Percentiles rank a stretch among this genome's conserved stretches.
These are phyloP conservation scores for Acidomyces sp. DNA, from an alignment of 495 filamentous ascomycete genomes.

Conservation along the genomic window DNA sequence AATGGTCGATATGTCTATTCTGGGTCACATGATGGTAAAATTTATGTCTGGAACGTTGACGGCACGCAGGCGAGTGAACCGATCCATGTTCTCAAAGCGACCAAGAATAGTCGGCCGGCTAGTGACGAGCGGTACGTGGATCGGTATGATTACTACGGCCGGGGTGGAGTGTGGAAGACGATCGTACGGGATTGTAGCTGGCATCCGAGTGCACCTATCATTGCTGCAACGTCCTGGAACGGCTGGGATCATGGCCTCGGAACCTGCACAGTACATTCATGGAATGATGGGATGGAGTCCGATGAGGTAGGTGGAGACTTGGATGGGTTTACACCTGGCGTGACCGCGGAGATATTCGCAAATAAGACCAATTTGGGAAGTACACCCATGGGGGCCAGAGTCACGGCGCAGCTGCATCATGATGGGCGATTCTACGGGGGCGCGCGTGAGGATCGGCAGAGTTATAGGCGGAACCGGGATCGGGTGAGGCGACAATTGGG, in stretches of 20 bases:
- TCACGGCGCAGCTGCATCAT: slow-evolving; percentile 16
- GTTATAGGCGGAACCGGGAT: too few relatives aligned
- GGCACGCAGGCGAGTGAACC: slow-evolving; percentile 62
- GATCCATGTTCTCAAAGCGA: slow-evolving; percentile 63
- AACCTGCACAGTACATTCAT: slow-evolving; percentile 64
- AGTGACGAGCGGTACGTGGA: slow-evolving; percentile 30
- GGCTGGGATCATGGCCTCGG: slow-evolving; percentile 55
- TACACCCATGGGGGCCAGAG: slow-evolving; percentile 19
- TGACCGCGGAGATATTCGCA: neutral
- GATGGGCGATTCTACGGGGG: slow-evolving; percentile 18
- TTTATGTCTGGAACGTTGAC: slow-evolving; percentile 89
- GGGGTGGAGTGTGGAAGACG: slow-evolving; percentile 49
- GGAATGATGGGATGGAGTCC: slow-evolving; percentile 48
- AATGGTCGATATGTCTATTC: slow-evolving; percentile 88
- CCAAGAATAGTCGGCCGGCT: slow-evolving; percentile 41
- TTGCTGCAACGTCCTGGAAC: slow-evolving; percentile 79
- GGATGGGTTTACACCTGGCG: slow-evolving; percentile 4
- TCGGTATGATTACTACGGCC: slow-evolving; percentile 24
- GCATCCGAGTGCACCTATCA: slow-evolving; percentile 80
- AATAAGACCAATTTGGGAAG: slow-evolving; percentile 7
- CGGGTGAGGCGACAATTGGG: too few relatives aligned
- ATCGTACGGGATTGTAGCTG: slow-evolving; percentile 88
- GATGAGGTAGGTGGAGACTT: slow-evolving; percentile 42
- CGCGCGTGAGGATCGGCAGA: too few relatives aligned
- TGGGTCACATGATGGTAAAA: slow-evolving; percentile 74